Percentiles rank a stretch among this genome's conserved stretches.
Conservation (phyloP, 345 rosid species). For the Populus alba region DNA sequence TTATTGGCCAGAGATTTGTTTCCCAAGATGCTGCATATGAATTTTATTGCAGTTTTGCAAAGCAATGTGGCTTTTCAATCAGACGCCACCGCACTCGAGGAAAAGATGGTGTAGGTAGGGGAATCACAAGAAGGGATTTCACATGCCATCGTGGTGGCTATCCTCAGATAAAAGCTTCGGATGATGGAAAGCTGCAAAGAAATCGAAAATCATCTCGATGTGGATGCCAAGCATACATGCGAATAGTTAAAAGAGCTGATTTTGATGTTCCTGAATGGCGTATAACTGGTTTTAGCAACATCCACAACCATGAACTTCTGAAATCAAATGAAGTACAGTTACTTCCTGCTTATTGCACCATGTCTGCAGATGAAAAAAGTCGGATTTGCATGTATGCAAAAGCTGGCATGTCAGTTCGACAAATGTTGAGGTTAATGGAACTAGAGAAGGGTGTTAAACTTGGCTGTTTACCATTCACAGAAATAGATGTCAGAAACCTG, state of each 20-base stretch:
- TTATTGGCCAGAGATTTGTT: conserved; percentile 55
- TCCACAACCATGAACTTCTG: conserved; percentile 55
- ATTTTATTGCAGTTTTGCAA: conserved; percentile 61
- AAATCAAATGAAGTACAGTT: conserved; percentile 41
- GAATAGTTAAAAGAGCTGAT: conserved; percentile 54
- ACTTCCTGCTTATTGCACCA: conserved; percentile 48
- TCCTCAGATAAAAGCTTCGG: conserved; percentile 49
- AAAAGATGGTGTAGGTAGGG: conserved; percentile 63
- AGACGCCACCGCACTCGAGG: conserved; percentile 61
- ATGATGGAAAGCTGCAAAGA: conserved; percentile 55
- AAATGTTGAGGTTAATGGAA: conserved; percentile 65
- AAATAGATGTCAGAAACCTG: conserved; percentile 57
- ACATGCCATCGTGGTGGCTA: conserved; percentile 61
- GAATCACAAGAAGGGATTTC: conserved; percentile 60
- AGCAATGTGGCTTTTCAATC: conserved; percentile 61
- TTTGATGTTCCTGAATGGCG: conserved; percentile 62
- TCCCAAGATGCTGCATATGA: conserved; percentile 67
- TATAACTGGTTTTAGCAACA: conserved; percentile 52
- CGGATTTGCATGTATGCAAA: conserved; percentile 59
- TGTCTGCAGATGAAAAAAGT: conserved; percentile 53
- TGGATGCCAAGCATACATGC: conserved; percentile 58
- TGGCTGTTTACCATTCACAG: conserved; percentile 60
- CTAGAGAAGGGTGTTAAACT: conserved; percentile 67
- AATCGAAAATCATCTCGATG: conserved; percentile 59
- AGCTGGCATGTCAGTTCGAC: conserved; percentile 73